These are phyloP conservation scores for Ceratobasidium papillatum DNA, from an alignment of 1,284 basidiomycete genomes.

Conservation along the genomic window DNA sequence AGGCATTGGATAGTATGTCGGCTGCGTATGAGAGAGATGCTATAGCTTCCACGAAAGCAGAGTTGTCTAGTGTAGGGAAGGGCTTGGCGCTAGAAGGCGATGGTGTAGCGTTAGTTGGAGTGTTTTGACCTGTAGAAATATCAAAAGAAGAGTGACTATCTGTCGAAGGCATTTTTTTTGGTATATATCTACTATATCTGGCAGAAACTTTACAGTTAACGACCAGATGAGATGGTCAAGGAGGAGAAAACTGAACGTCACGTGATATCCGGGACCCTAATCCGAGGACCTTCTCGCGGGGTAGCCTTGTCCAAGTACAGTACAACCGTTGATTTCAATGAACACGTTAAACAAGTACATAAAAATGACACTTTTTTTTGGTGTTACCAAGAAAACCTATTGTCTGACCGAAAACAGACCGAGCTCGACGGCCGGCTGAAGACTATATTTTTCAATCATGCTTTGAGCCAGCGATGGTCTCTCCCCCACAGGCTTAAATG, in stretches of 20 bases:
- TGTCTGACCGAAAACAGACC: neutral
- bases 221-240: neutral
- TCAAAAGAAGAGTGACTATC: neutral
- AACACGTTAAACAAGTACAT: neutral
- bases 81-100: neutral
- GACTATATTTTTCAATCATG: neutral
- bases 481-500: neutral
- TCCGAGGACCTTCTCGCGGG: too few relatives aligned
- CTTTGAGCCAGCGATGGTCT: neutral
- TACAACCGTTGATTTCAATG: neutral
- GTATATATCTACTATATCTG: neutral
- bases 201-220: too few relatives aligned
- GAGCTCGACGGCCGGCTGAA: constrained; percentile 14
- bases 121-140: neutral
- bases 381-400: neutral
- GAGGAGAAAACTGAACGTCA: neutral
- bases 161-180: neutral
- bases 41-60: neutral
- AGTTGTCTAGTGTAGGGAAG: neutral
- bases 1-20: neutral
- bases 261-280: neutral
- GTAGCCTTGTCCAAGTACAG: neutral
- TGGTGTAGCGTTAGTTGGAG: neutral
- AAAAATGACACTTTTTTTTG: neutral
- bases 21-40: neutral